Conservation (phyloP, 306 rosid species). For the Vigna trinervia region DNA sequence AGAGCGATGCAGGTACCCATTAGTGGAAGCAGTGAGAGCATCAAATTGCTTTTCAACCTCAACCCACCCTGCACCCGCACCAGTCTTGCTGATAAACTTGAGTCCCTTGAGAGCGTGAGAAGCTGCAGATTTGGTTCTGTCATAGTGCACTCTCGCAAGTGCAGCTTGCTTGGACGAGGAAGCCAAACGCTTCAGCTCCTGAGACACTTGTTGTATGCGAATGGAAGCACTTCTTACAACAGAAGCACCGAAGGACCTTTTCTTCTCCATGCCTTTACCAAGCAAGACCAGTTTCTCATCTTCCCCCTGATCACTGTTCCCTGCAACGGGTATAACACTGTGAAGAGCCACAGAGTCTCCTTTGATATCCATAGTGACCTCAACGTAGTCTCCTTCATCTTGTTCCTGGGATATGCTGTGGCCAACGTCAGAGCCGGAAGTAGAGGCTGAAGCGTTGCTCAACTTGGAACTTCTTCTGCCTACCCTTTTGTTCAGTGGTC, state of each 20-base stretch:
- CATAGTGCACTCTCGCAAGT: constrained; percentile 40
- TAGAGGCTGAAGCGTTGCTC: constrained; percentile 25
- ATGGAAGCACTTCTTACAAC: constrained; percentile 52
- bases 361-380: constrained; percentile 57
- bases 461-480: constrained; percentile 46
- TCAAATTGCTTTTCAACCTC: constrained; percentile 61
- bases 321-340: constrained; percentile 46
- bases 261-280: constrained; percentile 56
- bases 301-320: constrained; percentile 27
- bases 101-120: constrained; percentile 57
- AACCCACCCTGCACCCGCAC: constrained; percentile 53
- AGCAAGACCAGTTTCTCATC: constrained; percentile 44
- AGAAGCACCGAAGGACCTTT: constrained; percentile 52
- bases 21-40: constrained; percentile 48
- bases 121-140: constrained; percentile 56
- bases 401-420: constrained; percentile 16
- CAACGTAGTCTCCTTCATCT: constrained; percentile 48
- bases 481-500: constrained; percentile 52
- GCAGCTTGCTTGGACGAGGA: constrained; percentile 44
- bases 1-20: constrained; percentile 58
- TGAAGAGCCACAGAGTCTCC: constrained; percentile 57
- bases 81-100: constrained; percentile 54
- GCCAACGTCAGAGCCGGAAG: constrained; percentile 4
- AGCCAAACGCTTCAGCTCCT: constrained; percentile 56
- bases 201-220: constrained; percentile 58